phyloP scores from a whole-genome alignment of 164 flowering plant genomes.

The Annona squamosa region DNA sequence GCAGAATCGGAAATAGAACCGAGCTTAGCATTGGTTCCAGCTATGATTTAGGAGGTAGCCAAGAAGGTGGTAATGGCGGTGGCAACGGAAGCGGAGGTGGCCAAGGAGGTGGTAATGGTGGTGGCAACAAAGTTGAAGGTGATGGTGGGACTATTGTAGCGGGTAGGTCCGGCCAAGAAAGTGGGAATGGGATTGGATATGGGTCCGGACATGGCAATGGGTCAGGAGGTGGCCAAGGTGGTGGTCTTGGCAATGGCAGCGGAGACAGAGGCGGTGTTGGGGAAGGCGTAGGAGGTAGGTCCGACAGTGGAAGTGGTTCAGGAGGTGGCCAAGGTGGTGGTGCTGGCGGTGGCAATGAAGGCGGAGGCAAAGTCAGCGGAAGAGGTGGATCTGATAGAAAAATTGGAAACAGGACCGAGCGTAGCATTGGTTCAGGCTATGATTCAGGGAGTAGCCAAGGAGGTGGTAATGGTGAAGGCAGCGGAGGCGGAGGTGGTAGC shows the following conservation, averaged over 20 bases:
- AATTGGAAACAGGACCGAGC: no score
- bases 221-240: neutral
- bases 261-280: neutral
- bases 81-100: no score
- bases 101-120: no score
- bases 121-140: neutral
- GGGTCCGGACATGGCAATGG: neutral
- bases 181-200: neutral
- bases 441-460: neutral
- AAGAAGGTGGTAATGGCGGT: no score
- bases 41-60: no score
- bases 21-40: no score
- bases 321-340: no score
- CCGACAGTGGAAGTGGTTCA: no score
- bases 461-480: no score
- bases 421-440: neutral
- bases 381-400: neutral
- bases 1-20: no score
- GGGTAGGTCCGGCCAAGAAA: neutral
- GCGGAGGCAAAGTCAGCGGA: neutral
- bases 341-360: no score
- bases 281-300: neutral
- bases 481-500: conserved; percentile 1
- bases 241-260: neutral
- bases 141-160: neutral